These are phyloP conservation scores for Globisporangium okanoganense DNA, from an alignment of 352 stramenopile species.

Conservation along the genomic window DNA sequence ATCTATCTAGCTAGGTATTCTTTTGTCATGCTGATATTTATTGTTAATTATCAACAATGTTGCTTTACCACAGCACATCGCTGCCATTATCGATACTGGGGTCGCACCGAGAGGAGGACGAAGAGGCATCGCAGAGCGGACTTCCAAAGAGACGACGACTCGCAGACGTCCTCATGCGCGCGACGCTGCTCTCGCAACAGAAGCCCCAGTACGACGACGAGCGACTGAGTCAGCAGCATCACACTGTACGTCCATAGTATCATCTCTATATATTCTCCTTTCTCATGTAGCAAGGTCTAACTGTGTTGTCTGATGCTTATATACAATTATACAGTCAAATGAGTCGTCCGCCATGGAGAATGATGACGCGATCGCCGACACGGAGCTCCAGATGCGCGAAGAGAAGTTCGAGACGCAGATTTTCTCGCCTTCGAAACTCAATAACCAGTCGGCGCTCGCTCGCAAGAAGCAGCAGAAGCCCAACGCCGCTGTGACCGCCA, in stretches of 20 bases:
- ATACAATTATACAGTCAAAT: background rate
- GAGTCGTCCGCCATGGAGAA: slow-evolving; percentile 8
- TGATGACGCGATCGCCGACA: slow-evolving; percentile 54
- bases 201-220: slow-evolving; percentile 7
- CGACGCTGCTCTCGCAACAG: slow-evolving; percentile 58
- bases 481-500: slow-evolving; percentile 17
- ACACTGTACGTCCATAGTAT: background rate
- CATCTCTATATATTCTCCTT: background rate
- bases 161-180: slow-evolving; percentile 53
- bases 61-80: slow-evolving; percentile 1
- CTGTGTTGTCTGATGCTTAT: too few species aligned
- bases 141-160: slow-evolving; percentile 29
- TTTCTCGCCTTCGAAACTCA: slow-evolving; percentile 50
- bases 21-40: too few species aligned
- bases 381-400: slow-evolving; percentile 48
- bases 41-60: background rate
- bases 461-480: slow-evolving; percentile 16
- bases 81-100: slow-evolving; percentile 1
- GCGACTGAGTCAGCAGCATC: background rate
- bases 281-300: background rate
- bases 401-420: slow-evolving; percentile 51
- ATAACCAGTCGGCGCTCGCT: background rate
- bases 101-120: slow-evolving; percentile 13
- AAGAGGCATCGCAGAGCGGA: background rate
- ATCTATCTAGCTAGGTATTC: background rate